Percentiles rank a stretch among this genome's conserved stretches.
These are phyloP conservation scores for Talaromyces sp. DNA, from an alignment of 2,329 filamentous ascomycete species.

Conservation along the genomic window DNA sequence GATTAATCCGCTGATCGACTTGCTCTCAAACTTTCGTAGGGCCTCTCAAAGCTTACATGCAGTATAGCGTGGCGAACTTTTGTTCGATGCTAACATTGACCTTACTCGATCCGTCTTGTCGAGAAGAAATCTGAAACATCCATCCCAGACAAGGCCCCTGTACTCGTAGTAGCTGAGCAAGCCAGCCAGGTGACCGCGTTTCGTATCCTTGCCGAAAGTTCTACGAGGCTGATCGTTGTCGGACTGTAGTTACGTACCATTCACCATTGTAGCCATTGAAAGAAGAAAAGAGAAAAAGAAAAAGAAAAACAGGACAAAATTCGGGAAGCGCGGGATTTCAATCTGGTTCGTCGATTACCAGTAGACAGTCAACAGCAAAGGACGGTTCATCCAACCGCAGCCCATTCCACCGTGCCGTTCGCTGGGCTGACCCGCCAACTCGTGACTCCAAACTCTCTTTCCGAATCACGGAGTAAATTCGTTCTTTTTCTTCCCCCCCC, in stretches of 20 bases:
- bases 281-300: not conserved
- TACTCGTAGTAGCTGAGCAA: not conserved
- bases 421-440: conserved; percentile 11
- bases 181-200: not conserved
- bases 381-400: not conserved
- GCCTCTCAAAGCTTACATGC: not conserved
- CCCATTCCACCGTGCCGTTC: not conserved
- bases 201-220: not conserved
- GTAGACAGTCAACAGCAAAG: not conserved
- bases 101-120: not conserved
- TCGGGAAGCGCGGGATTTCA: not conserved
- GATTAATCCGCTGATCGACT: not conserved
- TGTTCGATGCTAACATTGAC: not conserved
- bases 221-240: not conserved
- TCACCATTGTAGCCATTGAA: not conserved
- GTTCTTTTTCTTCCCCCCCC: not conserved
- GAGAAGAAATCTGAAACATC: conserved; percentile 3
- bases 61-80: conserved; percentile 2
- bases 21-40: not conserved
- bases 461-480: conserved; percentile 3
- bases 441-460: conserved; percentile 12
- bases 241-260: not conserved
- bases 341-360: not conserved
- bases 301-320: not conserved
- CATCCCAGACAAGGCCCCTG: conserved; percentile 4